These are phyloP conservation scores for Phytophthora multivora DNA, from an alignment of 352 stramenopile species.

Conservation along the genomic window DNA sequence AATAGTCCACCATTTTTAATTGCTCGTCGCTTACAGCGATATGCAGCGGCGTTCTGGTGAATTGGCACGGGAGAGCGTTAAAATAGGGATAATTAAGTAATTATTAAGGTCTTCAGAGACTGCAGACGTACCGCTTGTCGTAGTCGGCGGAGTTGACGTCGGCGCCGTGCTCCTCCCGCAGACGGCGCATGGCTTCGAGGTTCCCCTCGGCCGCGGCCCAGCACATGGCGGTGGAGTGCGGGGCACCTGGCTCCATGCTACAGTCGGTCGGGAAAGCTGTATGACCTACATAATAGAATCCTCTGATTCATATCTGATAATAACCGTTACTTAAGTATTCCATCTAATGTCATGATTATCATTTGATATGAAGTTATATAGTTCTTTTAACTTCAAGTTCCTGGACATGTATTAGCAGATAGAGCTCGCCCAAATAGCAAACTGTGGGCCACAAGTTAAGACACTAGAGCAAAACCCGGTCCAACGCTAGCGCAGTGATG, in stretches of 20 bases:
- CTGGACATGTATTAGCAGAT: background rate
- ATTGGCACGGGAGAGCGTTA: background rate
- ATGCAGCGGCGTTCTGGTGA: constrained; percentile 68
- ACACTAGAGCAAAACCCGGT: too few relatives aligned
- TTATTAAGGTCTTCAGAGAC: background rate
- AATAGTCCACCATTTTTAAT: constrained; percentile 55
- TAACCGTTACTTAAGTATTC: background rate
- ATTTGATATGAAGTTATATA: background rate
- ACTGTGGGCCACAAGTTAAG: too few relatives aligned
- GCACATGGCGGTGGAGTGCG: constrained; percentile 77
- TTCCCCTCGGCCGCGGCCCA: constrained; percentile 74
- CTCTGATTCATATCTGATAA: too few relatives aligned
- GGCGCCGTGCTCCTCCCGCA: constrained; percentile 61
- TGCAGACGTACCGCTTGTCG: constrained; percentile 60
- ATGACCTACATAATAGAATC: too few relatives aligned
- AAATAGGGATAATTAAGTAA: background rate
- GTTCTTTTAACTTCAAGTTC: background rate
- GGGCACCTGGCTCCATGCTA: constrained; percentile 16
- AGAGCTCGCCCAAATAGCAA: too few relatives aligned
- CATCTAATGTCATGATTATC: background rate
- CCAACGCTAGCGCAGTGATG: too few relatives aligned
- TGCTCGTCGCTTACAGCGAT: constrained; percentile 76
- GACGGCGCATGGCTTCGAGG: constrained; percentile 57
- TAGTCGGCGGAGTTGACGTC: constrained; percentile 82
- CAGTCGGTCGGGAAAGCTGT: background rate